Conservation (phyloP, 768 basidiomycete species). For the Rhodotorula babjevae region DNA sequence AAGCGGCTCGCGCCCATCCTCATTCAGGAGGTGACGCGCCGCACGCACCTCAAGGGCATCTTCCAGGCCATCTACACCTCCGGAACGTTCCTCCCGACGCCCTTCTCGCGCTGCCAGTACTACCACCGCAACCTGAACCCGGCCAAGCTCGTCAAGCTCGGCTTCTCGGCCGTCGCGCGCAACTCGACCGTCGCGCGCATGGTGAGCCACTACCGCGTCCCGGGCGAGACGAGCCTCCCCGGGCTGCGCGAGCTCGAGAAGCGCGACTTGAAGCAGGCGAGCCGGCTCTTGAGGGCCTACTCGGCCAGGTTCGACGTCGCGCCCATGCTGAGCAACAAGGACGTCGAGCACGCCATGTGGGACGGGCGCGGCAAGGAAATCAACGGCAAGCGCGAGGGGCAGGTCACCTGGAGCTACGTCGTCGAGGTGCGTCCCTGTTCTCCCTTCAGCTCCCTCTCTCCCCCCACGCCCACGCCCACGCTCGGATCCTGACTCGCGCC, state of each 20-base stretch:
- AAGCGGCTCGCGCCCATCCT: conserved; percentile 92
- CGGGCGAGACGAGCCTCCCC: conserved; percentile 49
- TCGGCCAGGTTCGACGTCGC: conserved; percentile 80
- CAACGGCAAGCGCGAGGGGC: conserved; percentile 60
- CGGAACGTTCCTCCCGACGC: conserved; percentile 88
- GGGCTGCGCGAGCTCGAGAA: conserved; percentile 87
- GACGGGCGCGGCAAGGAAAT: conserved; percentile 68
- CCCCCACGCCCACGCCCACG: no score
- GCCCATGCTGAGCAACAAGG: conserved; percentile 68
- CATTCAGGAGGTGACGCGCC: conserved; percentile 94
- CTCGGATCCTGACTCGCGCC: no score
- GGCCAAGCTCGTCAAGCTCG: conserved; percentile 81
- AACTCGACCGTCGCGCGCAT: conserved; percentile 86
- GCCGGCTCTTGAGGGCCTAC: conserved; percentile 66
- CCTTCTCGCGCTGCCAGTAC: conserved; percentile 75
- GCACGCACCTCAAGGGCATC: conserved; percentile 77
- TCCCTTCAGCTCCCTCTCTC: not conserved
- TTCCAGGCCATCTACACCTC: conserved; percentile 98
- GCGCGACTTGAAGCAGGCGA: conserved; percentile 65
- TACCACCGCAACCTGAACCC: conserved; percentile 88
- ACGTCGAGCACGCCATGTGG: conserved; percentile 79
- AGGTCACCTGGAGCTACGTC: conserved; percentile 94
- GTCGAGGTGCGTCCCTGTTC: conserved; percentile 66
- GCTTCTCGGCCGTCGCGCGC: conserved; percentile 81
- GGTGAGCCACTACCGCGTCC: conserved; percentile 68